Evolutionary conservation across 257 asterid genomes (phyloP).

Genomic region (Capsicum chinense): DNA sequence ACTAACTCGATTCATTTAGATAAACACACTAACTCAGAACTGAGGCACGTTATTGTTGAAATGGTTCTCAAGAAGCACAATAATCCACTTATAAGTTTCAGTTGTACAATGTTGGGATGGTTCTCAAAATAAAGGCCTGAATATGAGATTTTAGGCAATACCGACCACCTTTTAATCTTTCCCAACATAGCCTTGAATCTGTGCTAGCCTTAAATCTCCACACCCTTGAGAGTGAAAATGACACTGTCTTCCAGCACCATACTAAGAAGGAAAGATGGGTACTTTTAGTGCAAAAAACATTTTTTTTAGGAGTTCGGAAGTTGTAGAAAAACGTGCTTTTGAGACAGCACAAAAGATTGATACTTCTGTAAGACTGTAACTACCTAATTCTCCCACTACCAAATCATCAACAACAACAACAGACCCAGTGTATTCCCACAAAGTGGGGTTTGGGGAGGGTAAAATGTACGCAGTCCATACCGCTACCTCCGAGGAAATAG

Average conservation of each 20-base stretch:
- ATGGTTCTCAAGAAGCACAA: neutral
- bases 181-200: neutral
- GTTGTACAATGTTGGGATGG: conserved; percentile 1
- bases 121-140: neutral
- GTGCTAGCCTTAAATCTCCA: neutral
- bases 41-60: neutral
- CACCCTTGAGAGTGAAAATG: neutral
- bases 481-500: too few relatives aligned
- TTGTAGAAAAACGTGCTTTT: neutral
- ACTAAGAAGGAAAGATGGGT: neutral
- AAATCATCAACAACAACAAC: neutral
- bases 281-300: neutral
- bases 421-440: too few relatives aligned
- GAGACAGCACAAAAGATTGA: neutral
- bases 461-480: too few relatives aligned
- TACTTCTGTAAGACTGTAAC: neutral
- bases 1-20: neutral
- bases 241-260: neutral
- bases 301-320: neutral
- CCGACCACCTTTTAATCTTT: neutral
- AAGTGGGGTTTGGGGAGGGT: too few relatives aligned
- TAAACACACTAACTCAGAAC: neutral
- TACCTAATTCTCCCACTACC: neutral
- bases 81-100: conserved; percentile 1
- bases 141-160: neutral